Base-by-base conservation (phyloP, 2,329 filamentous ascomycete species). In the Fusarium xylarioides region DNA sequence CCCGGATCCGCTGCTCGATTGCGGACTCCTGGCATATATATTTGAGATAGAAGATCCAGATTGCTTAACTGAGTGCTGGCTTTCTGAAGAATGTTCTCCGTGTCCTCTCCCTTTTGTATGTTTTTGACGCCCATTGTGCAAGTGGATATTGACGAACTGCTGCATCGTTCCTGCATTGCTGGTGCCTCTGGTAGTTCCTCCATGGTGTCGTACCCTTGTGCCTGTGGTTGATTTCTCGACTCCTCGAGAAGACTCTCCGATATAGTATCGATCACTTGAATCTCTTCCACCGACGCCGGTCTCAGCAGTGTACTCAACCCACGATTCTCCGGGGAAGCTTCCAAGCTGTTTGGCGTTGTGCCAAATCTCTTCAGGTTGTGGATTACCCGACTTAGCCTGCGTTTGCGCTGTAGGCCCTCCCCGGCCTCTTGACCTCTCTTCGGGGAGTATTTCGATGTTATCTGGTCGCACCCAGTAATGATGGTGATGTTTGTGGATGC, bases 401-500 rank as follows among this genome's bases (percentile, higher is more conserved):
- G 62, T 34, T 60, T 66, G 69, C 60, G 44, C 35, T 38, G 62
- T 40, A 63, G n/a, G 23, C 52, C 50, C 49, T 40, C 30, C 44
- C 30, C 44, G 23, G 14, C 44, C 23, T 19, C 47, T 34, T 56
- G 42, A 11, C 21, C 42, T 49, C 37, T 63, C 26, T 61, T 62
- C 30, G 30, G 70, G 63, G 19, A 76, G 62, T 52, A 71, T 61
- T 12, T 75, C 61, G 66, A 78, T 68, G 23, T 50, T 60, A 26
- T 65, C 78, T 42, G 84, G 81, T 63, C 82, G 81, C 71, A 86
- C 69, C 88, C 88, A 90, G 82, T 90, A 90, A 81, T 90, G 88
- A 79, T 90, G 88, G 75, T 91, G 88, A 75, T 91, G 89, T 71
- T 86, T 88, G 78, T 90, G 88, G 65, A 89, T 73, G 74, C 88